Evolutionary conservation across 805 yeast genomes (phyloP).

Genomic region (Yamadazyma tumulicola): DNA sequence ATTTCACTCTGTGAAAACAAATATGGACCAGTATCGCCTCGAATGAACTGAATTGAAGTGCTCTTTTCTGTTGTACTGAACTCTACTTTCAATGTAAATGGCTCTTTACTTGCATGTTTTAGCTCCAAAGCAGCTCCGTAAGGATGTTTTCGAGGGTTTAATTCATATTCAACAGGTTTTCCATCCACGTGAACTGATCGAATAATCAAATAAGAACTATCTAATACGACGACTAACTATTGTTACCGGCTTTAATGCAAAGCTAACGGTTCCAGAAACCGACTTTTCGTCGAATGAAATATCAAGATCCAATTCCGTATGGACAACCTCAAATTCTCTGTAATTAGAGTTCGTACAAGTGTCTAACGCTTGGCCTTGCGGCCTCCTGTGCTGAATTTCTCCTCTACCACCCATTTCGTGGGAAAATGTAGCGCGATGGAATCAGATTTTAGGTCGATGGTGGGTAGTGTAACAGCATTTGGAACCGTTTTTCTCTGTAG

Average conservation of each 20-base stretch:
- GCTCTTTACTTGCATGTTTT: not conserved
- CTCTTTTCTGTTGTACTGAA: conserved; percentile 28
- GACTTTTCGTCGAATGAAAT: conserved; percentile 22
- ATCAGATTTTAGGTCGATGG: too few relatives aligned
- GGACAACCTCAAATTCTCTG: conserved; percentile 17
- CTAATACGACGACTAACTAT: conserved; percentile 17
- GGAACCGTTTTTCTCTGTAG: too few relatives aligned
- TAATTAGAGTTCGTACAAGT: conserved; percentile 30
- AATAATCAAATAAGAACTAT: conserved; percentile 25
- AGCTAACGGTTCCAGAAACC: conserved; percentile 22
- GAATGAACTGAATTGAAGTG: conserved; percentile 33
- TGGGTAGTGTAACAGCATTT: too few relatives aligned
- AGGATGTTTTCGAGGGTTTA: conserved; percentile 13
- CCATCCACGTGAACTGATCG: conserved; percentile 18
- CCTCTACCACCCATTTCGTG: conserved; percentile 11
- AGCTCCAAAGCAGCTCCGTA: conserved; percentile 26
- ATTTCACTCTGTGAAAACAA: conserved; percentile 36
- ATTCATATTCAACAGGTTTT: conserved; percentile 3
- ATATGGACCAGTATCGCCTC: conserved; percentile 32
- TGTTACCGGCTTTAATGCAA: conserved; percentile 13
- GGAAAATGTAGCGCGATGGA: too few relatives aligned
- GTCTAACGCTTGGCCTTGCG: conserved; percentile 16
- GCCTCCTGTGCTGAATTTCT: conserved; percentile 9
- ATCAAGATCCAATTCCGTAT: conserved; percentile 19
- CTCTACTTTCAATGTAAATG: conserved; percentile 15